A percentile compares a stretch with the other conserved stretches of the same genome.
These are phyloP conservation scores for Aquanectria penicillioides DNA, from an alignment of 2,329 filamentous ascomycete species.

Conservation along the genomic window DNA sequence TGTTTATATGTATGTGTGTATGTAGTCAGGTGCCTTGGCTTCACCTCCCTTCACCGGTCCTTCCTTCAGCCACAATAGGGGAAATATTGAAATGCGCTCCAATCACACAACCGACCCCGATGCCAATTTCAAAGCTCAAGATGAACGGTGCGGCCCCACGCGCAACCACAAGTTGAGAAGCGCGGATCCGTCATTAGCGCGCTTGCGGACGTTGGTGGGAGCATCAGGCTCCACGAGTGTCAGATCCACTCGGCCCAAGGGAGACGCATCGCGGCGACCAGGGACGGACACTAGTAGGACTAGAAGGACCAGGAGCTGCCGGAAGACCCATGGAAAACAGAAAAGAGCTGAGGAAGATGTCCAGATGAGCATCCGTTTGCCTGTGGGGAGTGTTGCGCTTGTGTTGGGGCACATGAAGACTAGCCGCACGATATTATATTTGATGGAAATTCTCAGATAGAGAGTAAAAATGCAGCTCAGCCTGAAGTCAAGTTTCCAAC, in stretches of 20 bases:
- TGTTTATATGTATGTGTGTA: too few relatives aligned
- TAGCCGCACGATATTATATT: too few relatives aligned
- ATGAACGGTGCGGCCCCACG: constrained; percentile 17
- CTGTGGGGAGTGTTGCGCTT: too few relatives aligned
- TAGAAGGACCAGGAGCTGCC: constrained; percentile 7
- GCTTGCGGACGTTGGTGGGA: constrained; percentile 24
- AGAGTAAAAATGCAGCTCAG: too few relatives aligned
- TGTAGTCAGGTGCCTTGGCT: too few relatives aligned
- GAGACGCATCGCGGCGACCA: constrained; percentile 23
- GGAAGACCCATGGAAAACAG: not conserved
- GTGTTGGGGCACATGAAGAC: too few relatives aligned
- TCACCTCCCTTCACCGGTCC: not conserved
- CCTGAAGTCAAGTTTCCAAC: too few relatives aligned
- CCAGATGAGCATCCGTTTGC: not conserved
- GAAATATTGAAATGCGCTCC: constrained; percentile 16
- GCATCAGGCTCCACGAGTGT: constrained; percentile 32
- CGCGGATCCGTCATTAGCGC: constrained; percentile 40
- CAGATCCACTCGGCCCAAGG: constrained; percentile 42
- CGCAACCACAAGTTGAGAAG: constrained; percentile 16
- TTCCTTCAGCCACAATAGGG: not conserved
- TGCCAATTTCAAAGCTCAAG: constrained; percentile 13
- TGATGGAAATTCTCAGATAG: too few relatives aligned
- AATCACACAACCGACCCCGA: constrained; percentile 15
- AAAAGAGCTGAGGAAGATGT: not conserved
- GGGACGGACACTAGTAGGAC: constrained; percentile 26